phyloP scores from a whole-genome alignment of 1,284 basidiomycete genomes.

The Leccinum discolor region DNA sequence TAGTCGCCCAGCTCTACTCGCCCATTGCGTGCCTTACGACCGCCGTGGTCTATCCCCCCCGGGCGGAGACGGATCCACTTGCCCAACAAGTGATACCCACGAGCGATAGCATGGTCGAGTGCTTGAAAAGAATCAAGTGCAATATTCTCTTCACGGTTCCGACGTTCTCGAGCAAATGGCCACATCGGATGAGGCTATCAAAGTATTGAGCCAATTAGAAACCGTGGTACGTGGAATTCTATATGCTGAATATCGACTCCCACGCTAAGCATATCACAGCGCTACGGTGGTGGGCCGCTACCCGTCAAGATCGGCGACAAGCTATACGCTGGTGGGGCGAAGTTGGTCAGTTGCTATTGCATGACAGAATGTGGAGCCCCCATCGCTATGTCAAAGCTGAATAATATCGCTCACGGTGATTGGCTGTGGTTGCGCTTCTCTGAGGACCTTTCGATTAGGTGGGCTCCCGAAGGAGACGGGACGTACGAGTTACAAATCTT shows the following conservation, averaged over 20 bases:
- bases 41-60: conserved; percentile 17
- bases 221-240: background rate
- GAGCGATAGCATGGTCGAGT: conserved; percentile 15
- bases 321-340: conserved; percentile 23
- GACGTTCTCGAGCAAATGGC: background rate
- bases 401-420: conserved; percentile 13
- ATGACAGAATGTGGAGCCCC: conserved; percentile 30
- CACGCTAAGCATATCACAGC: conserved; percentile 8
- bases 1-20: conserved; percentile 16
- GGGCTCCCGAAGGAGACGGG: conserved; percentile 30
- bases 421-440: conserved; percentile 34
- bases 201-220: background rate
- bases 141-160: background rate
- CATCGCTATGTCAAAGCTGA: background rate
- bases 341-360: conserved; percentile 18
- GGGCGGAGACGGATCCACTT: conserved; percentile 7
- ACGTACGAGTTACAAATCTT: conserved; percentile 35
- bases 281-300: conserved; percentile 27
- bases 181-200: background rate
- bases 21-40: conserved; percentile 13
- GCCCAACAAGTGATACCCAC: conserved; percentile 21
- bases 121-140: conserved; percentile 3
- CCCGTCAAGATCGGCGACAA: conserved; percentile 22
- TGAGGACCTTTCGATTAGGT: conserved; percentile 20
- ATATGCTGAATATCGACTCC: background rate